Evolutionary conservation across 805 yeast genomes (phyloP).

Genomic region (Teunomyces cretensis): DNA sequence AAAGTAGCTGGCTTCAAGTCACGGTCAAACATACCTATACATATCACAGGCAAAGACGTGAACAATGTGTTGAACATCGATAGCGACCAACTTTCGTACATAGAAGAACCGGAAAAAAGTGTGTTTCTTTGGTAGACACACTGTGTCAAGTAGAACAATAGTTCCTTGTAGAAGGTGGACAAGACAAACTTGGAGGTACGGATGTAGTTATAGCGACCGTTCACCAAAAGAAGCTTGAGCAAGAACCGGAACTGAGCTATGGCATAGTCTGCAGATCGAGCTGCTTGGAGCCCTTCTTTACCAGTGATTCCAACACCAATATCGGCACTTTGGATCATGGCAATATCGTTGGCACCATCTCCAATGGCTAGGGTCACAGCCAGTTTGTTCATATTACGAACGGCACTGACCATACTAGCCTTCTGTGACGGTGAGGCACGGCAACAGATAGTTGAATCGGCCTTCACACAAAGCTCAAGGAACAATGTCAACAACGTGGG

Average conservation of each 20-base stretch:
- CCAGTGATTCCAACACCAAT: slow-evolving; percentile 98
- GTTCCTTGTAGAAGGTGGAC: slow-evolving; percentile 92
- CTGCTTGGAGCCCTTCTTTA: slow-evolving; percentile 95
- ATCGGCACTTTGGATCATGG: slow-evolving; percentile 98
- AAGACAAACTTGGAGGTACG: slow-evolving; percentile 89
- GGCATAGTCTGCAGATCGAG: slow-evolving; percentile 90
- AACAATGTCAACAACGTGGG: slow-evolving; percentile 70
- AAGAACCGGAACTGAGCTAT: slow-evolving; percentile 91
- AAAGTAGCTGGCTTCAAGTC: slow-evolving; percentile 87
- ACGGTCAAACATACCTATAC: slow-evolving; percentile 93
- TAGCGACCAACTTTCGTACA: slow-evolving; percentile 94
- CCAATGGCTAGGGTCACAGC: slow-evolving; percentile 94
- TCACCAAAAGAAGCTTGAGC: slow-evolving; percentile 80
- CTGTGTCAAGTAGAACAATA: slow-evolving; percentile 86
- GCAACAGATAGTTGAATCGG: slow-evolving; percentile 91
- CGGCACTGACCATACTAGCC: slow-evolving; percentile 80
- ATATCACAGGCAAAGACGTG: slow-evolving; percentile 87
- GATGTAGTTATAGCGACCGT: slow-evolving; percentile 93
- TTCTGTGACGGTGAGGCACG: slow-evolving; percentile 97
- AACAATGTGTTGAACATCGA: slow-evolving; percentile 96
- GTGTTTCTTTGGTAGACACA: slow-evolving; percentile 83
- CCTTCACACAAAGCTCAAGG: slow-evolving; percentile 78
- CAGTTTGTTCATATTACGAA: slow-evolving; percentile 64
- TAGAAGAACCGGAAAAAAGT: slow-evolving; percentile 86
- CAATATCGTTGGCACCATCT: slow-evolving; percentile 98